Evolutionary conservation across 2,329 filamentous ascomycete genomes (phyloP).

Genomic region (Penicillium sp.): DNA sequence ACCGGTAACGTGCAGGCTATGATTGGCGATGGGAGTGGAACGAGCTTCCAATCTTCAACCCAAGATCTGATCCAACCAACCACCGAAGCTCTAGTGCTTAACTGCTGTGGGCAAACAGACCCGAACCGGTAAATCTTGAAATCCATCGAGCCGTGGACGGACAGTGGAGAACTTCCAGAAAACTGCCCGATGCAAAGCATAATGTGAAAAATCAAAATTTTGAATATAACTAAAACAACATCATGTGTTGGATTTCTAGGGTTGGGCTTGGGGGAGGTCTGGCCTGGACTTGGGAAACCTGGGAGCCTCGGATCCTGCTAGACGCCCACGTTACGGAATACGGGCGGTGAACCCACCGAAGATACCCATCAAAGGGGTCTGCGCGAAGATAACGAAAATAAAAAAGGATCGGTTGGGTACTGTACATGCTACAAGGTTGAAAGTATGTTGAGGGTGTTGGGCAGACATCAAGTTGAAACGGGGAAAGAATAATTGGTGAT

Average conservation of each 20-base stretch:
- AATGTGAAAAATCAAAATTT: not conserved
- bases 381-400: not conserved
- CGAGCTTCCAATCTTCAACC: not conserved
- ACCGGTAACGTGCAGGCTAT: constrained; percentile 17
- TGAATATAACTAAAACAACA: not conserved
- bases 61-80: not conserved
- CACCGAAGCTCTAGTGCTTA: not conserved
- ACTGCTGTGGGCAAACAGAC: constrained; percentile 17
- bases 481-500: constrained; percentile 2
- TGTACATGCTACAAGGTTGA: constrained; percentile 4
- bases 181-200: constrained; percentile 15
- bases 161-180: constrained; percentile 31
- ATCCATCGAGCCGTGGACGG: constrained; percentile 14
- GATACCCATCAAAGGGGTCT: not conserved
- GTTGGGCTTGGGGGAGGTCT: not conserved
- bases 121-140: constrained; percentile 24
- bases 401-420: constrained; percentile 1
- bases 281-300: constrained; percentile 11
- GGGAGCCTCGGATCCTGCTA: constrained; percentile 12
- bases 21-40: not conserved
- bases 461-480: constrained; percentile 23
- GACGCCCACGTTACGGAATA: constrained; percentile 14
- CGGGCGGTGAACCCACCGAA: not conserved
- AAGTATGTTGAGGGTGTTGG: not conserved
- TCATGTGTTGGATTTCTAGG: not conserved